Evolutionary conservation across 768 basidiomycete species (phyloP).

Genomic region (Mycena venus): DNA sequence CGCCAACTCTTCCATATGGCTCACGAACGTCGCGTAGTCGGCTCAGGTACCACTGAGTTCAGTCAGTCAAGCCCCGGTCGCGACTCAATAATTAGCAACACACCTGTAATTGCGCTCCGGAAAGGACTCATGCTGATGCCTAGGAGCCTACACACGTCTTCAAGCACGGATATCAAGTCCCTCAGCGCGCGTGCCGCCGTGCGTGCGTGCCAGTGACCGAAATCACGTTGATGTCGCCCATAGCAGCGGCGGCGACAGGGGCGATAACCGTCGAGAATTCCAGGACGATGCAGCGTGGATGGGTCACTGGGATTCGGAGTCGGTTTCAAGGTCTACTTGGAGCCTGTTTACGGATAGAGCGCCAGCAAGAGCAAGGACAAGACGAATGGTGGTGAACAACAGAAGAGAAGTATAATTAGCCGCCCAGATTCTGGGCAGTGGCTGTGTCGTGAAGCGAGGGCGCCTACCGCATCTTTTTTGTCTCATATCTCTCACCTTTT

Average conservation of each 20-base stretch:
- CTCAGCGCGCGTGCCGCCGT: too few relatives aligned
- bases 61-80: background rate
- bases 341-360: background rate
- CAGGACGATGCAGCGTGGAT: background rate
- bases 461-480: too few relatives aligned
- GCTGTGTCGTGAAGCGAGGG: too few relatives aligned
- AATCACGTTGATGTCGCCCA: constrained; percentile 91
- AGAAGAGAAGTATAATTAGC: too few relatives aligned
- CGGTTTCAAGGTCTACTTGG: too few relatives aligned
- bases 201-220: constrained; percentile 81
- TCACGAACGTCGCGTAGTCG: constrained; percentile 86
- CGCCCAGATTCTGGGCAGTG: too few relatives aligned
- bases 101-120: constrained; percentile 81
- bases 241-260: constrained; percentile 74
- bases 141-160: constrained; percentile 63
- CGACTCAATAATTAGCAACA: background rate
- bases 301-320: constrained; percentile 10
- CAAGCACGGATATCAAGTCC: background rate
- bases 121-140: constrained; percentile 83
- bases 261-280: constrained; percentile 34
- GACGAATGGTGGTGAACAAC: too few relatives aligned
- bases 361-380: too few relatives aligned
- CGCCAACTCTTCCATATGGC: constrained; percentile 85
- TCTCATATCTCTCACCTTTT: too few relatives aligned
- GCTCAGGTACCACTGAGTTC: constrained; percentile 70